Evolutionary conservation across 2,329 filamentous ascomycete genomes (phyloP).

Genomic region (Xylaria sp.): DNA sequence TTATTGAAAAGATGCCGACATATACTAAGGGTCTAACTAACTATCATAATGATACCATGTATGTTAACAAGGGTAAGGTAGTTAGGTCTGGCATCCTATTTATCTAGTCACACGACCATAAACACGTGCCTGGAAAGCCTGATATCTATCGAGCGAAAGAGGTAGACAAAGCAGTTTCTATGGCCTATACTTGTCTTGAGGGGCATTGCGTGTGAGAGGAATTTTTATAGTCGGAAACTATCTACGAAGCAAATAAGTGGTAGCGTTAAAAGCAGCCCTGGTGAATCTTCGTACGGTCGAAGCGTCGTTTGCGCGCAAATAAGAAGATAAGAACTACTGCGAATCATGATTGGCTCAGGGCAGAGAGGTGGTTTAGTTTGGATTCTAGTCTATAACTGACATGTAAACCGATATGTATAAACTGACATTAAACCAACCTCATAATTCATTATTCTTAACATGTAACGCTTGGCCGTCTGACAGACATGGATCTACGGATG

Average conservation of each 20-base stretch:
- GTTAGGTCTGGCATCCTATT: too few species aligned
- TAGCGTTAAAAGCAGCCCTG: too few species aligned
- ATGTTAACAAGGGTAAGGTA: too few species aligned
- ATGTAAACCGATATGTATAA: not conserved
- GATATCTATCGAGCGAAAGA: not conserved
- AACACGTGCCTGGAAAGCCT: not conserved
- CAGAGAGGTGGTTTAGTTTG: not conserved
- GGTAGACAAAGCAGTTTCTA: not conserved
- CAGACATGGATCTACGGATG: conserved; percentile 53
- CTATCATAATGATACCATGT: too few species aligned
- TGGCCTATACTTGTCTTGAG: not conserved
- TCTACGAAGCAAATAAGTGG: too few species aligned
- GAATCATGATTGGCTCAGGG: too few species aligned
- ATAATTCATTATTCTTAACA: not conserved
- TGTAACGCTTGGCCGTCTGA: conserved; percentile 43
- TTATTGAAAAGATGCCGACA: too few species aligned
- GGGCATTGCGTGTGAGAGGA: not conserved
- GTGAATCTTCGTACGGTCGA: too few species aligned
- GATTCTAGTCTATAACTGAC: not conserved
- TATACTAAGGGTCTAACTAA: too few species aligned
- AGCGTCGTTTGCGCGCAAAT: too few species aligned
- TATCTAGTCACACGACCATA: not conserved
- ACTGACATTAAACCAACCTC: not conserved
- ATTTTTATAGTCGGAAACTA: too few species aligned
- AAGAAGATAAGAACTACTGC: not conserved